phyloP scores from a whole-genome alignment of 2,329 filamentous ascomycete species.

The Exophiala sp. region DNA sequence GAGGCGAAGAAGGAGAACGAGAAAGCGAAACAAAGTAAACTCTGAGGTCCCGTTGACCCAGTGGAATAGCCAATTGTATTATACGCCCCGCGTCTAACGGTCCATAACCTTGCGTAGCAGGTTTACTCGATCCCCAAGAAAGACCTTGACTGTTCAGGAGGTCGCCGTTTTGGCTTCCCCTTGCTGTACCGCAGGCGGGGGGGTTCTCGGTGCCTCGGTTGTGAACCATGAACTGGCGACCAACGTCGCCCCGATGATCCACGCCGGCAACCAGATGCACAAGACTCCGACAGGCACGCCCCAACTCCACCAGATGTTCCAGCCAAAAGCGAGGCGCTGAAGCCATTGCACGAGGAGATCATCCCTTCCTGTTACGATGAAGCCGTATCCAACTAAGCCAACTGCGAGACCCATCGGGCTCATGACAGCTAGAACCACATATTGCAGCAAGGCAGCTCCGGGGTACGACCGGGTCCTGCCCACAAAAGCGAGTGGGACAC shows the following conservation, averaged over 20 bases:
- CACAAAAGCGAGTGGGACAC: conserved; percentile 73
- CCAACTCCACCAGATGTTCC: conserved; percentile 86
- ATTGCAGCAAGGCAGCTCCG: conserved; percentile 33
- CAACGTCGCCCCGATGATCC: conserved; percentile 58
- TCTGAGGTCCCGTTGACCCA: neutral
- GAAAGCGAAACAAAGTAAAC: conserved; percentile 8
- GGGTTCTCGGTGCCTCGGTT: neutral
- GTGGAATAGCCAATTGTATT: neutral
- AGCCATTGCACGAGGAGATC: conserved; percentile 56
- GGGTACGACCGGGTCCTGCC: conserved; percentile 29
- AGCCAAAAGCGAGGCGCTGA: conserved; percentile 74
- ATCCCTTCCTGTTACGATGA: conserved; percentile 30
- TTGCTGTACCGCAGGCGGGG: neutral
- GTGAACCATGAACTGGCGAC: conserved; percentile 26
- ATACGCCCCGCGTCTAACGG: neutral
- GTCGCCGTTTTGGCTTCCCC: neutral
- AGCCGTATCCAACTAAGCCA: conserved; percentile 47
- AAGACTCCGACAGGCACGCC: conserved; percentile 78
- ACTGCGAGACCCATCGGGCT: conserved; percentile 56
- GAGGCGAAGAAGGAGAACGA: conserved; percentile 31
- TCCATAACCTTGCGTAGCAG: no score
- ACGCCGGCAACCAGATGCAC: conserved; percentile 94
- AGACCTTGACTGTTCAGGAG: neutral
- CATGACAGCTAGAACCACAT: conserved; percentile 54
- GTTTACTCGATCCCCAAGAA: neutral